Base-by-base conservation (phyloP, 2,329 filamentous ascomycete genomes). In the Elsinoe necatrix region DNA sequence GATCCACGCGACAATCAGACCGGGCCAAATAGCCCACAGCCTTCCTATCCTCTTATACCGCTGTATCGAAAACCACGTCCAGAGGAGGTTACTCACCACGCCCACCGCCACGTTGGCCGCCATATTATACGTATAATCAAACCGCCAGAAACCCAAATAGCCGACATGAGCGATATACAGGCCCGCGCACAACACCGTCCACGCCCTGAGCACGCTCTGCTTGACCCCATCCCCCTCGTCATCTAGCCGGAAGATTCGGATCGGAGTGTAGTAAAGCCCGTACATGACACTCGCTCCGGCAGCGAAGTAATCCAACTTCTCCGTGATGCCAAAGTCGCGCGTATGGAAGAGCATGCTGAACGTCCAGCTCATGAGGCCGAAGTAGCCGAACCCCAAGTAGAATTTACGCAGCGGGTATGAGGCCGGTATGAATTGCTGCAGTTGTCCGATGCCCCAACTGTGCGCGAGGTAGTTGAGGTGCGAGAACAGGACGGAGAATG, bases 81-180 rank as follows among this genome's bases (percentile, higher is more conserved):
- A 97, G 58, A 97, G 73, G 3, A 84, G 54, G 65, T 97, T 95
- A 67, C 90, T 85, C 3, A 91, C 70, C 39, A 90, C 76, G 2
- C 93, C 93, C 9, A 87, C 81, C 2, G 80, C 82, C 18, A 98
- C 87, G 66, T 97, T 98, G 54, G 91, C 93, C 1, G 86, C 83
- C 90, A 98, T 97, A 69, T 98, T 98, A 74, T 98, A 98, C 4
- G 86, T 87, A 70, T 98, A 98, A 71, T 97, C 87, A 87, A 93
- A 98, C 16, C 79, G 77, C 77, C 91, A 88, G 63, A 89, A 82
- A 67, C 86, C 89, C 56, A 98, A 78, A 70, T 95, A 98, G 45
- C 76, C 80, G 48, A 96, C 83, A 68, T 98, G 93, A 56, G 80
- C 75, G 23, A 78, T 67, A 70, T 95, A 98, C 54, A 95, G 72